Conservation (phyloP, 352 stramenopile genomes). For the Phytophthora chlamydospora region DNA sequence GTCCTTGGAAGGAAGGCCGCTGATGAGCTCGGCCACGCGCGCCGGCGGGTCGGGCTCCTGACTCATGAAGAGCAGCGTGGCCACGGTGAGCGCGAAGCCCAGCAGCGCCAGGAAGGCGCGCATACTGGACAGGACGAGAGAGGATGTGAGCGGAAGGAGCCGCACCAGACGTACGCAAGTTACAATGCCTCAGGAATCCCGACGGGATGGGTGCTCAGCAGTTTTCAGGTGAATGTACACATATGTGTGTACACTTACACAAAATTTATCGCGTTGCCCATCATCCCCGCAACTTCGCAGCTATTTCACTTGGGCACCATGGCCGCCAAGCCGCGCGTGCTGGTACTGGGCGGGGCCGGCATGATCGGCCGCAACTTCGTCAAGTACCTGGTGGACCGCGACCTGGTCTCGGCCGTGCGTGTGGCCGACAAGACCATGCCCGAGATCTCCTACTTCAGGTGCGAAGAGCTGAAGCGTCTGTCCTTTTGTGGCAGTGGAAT, state of each 20-base stretch:
- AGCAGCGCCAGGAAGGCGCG: constrained; percentile 61
- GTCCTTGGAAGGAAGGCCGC: constrained; percentile 34
- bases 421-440: constrained; percentile 89
- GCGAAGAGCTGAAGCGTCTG: background rate
- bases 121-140: constrained; percentile 35
- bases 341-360: constrained; percentile 84
- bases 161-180: constrained; percentile 15
- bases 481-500: background rate
- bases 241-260: too few species aligned
- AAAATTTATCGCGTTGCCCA: too few species aligned
- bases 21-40: constrained; percentile 57
- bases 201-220: constrained; percentile 16
- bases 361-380: constrained; percentile 92
- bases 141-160: constrained; percentile 5
- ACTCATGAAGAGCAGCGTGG: constrained; percentile 55
- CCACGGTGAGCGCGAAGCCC: constrained; percentile 43
- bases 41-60: constrained; percentile 57
- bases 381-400: constrained; percentile 75
- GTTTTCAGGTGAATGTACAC: too few species aligned
- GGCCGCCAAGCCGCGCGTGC: constrained; percentile 65
- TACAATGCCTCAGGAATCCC: too few species aligned
- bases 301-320: constrained; percentile 11
- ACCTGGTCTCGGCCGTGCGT: constrained; percentile 69
- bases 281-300: too few species aligned
- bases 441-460: constrained; percentile 90